Conservation (phyloP, 140 eudicot species). For the Anethum foeniculum region DNA sequence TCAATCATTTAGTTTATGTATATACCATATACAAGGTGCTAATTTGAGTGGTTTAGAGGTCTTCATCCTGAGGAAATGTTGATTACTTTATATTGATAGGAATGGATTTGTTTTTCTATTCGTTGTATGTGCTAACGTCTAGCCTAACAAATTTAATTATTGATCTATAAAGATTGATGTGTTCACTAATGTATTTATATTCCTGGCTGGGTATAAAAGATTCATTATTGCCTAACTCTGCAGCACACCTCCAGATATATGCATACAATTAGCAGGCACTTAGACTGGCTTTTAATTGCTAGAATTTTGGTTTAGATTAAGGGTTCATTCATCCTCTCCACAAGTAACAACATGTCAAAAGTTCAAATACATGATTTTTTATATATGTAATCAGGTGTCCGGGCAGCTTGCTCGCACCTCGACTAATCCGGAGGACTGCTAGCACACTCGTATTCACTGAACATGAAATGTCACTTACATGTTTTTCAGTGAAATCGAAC, state of each 20-base stretch:
- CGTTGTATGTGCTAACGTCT: not conserved
- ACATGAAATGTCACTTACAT: too few species aligned
- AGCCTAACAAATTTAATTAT: not conserved
- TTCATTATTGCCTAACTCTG: not conserved
- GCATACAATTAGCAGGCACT: too few species aligned
- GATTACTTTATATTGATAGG: not conserved
- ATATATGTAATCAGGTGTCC: too few species aligned
- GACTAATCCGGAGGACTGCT: too few species aligned
- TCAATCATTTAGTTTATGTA: not conserved
- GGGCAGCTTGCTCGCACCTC: too few species aligned
- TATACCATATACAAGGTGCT: not conserved
- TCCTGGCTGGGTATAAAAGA: not conserved
- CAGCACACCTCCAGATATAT: not conserved
- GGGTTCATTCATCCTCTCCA: too few species aligned
- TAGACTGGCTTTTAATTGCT: too few species aligned
- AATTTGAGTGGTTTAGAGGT: conserved; percentile 6
- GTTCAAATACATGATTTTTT: too few species aligned
- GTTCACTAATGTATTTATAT: not conserved
- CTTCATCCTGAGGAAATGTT: not conserved
- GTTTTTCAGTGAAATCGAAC: too few species aligned
- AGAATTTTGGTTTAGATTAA: too few species aligned
- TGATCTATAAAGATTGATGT: not conserved
- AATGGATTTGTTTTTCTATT: not conserved
- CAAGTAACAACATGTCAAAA: too few species aligned
- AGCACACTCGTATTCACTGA: too few species aligned